These are phyloP conservation scores for Paramecium caudatum DNA, from an alignment of 73 alveolate genomes.

Conservation along the genomic window DNA sequence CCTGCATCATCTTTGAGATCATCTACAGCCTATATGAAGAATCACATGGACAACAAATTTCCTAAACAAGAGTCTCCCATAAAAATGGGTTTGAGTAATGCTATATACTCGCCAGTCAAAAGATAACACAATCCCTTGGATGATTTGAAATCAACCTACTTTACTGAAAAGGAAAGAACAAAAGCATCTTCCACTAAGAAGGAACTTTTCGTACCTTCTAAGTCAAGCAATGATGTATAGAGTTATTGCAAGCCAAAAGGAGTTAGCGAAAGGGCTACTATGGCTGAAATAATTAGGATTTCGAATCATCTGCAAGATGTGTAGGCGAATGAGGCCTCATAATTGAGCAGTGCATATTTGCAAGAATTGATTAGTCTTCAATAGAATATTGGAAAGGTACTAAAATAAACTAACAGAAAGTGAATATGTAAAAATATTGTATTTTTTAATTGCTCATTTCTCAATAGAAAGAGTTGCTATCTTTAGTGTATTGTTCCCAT, in stretches of 20 bases:
- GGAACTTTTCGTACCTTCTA: neutral
- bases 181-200: neutral
- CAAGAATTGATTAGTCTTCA: neutral
- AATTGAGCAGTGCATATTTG: conserved; percentile 42
- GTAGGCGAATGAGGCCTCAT: neutral
- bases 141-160: neutral
- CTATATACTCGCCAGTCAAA: conserved; percentile 46
- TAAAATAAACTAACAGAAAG: conserved; percentile 36
- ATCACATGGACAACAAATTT: conserved; percentile 44
- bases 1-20: conserved; percentile 30
- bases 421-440: too few species aligned
- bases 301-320: conserved; percentile 48
- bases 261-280: conserved; percentile 30
- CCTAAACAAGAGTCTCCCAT: conserved; percentile 65
- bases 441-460: too few species aligned
- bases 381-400: conserved; percentile 10
- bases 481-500: neutral
- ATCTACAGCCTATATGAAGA: conserved; percentile 23
- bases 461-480: conserved; percentile 33
- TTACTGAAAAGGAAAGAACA: neutral
- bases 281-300: conserved; percentile 52
- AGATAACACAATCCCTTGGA: conserved; percentile 18
- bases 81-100: conserved; percentile 8
- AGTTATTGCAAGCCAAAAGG: neutral
- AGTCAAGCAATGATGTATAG: neutral